Evolutionary conservation across 257 asterid genomes (phyloP).

Genomic region (Echium plantagineum): DNA sequence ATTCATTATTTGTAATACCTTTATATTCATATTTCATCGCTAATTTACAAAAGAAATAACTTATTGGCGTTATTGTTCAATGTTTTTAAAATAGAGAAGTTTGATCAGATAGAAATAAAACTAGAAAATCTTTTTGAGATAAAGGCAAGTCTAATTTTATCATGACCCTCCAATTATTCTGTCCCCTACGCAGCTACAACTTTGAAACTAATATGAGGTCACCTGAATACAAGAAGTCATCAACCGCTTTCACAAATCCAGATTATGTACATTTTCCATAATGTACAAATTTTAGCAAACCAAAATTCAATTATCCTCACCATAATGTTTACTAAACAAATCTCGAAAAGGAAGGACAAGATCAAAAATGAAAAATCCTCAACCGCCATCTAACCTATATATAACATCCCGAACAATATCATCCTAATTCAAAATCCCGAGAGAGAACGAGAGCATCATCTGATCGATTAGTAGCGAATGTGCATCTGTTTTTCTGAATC

Average conservation of each 20-base stretch:
- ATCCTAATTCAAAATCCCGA: slow-evolving; percentile 11
- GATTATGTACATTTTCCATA: slow-evolving; percentile 31
- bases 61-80: too few relatives aligned
- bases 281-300: slow-evolving; percentile 14
- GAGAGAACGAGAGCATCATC: slow-evolving; percentile 8
- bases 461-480: not conserved
- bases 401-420: slow-evolving; percentile 14
- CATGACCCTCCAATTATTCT: too few relatives aligned
- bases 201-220: not conserved
- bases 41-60: too few relatives aligned
- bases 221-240: not conserved
- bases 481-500: too few relatives aligned
- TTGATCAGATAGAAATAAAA: too few relatives aligned
- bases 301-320: slow-evolving; percentile 21
- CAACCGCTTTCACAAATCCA: slow-evolving; percentile 1
- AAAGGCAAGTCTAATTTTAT: too few relatives aligned
- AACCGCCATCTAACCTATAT: slow-evolving; percentile 24
- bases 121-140: too few relatives aligned
- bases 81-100: too few relatives aligned
- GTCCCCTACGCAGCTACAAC: not conserved
- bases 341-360: slow-evolving; percentile 24
- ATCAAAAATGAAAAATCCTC: slow-evolving; percentile 27
- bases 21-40: too few relatives aligned
- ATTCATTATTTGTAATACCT: too few relatives aligned
- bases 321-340: slow-evolving; percentile 19